Conservation (phyloP, 192 early-diverging fungal species). For the Coemansia sp. region DNA sequence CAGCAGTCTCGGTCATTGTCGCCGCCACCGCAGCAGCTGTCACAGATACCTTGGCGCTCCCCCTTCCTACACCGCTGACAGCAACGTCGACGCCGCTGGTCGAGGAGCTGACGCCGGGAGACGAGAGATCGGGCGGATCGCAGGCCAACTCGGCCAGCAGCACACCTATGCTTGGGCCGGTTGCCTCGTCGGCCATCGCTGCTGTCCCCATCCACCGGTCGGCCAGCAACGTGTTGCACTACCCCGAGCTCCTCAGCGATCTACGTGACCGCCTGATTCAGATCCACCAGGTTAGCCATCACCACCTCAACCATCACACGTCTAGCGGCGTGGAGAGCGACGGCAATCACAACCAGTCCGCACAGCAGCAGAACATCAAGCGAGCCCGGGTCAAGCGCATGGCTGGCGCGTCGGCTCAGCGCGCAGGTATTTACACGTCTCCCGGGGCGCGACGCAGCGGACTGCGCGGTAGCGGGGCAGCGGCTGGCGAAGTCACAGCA, state of each 20-base stretch:
- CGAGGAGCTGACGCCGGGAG: background rate
- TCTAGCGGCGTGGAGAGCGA: constrained; percentile 50
- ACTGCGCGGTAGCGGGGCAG: constrained; percentile 14
- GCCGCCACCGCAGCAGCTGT: constrained; percentile 24
- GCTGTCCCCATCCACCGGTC: constrained; percentile 44
- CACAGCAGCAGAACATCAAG: background rate
- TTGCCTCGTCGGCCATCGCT: constrained; percentile 1
- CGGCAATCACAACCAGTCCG: constrained; percentile 7
- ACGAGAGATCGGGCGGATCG: constrained; percentile 6
- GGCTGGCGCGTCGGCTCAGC: background rate
- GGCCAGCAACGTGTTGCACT: constrained; percentile 54
- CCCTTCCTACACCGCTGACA: constrained; percentile 4
- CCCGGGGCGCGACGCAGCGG: constrained; percentile 28
- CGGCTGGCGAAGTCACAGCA: background rate
- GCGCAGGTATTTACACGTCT: constrained; percentile 2
- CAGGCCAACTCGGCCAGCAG: constrained; percentile 30
- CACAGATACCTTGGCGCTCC: constrained; percentile 8
- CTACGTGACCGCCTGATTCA: constrained; percentile 51
- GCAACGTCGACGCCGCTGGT: background rate
- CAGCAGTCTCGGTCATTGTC: constrained; percentile 43
- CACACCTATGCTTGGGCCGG: constrained; percentile 40
- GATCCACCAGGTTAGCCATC: constrained; percentile 34
- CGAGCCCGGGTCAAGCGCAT: constrained; percentile 35
- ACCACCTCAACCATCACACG: constrained; percentile 15
- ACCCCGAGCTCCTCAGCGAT: constrained; percentile 53